Conservation (phyloP, 148 eudicot species). For the Chenopodium quinoa region DNA sequence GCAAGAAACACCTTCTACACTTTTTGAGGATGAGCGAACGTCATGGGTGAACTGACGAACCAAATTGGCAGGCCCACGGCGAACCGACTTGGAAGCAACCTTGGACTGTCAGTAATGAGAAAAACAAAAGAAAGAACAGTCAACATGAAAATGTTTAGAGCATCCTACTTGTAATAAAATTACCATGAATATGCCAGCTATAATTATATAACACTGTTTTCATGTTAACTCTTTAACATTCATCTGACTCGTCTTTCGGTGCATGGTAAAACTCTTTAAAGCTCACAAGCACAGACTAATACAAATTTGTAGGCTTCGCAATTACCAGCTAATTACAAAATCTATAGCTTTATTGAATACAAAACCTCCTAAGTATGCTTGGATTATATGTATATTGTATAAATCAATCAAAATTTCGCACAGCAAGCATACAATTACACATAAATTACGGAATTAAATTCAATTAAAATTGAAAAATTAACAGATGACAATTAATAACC, state of each 20-base stretch:
- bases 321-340: neutral
- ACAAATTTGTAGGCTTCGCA: neutral
- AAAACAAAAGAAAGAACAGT: too few relatives aligned
- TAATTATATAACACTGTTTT: too few relatives aligned
- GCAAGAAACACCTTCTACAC: conserved; percentile 43
- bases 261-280: neutral
- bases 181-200: neutral
- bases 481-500: too few relatives aligned
- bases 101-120: conserved; percentile 3
- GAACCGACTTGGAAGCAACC: conserved; percentile 8
- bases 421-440: neutral
- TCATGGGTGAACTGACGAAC: conserved; percentile 51
- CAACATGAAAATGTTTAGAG: too few relatives aligned
- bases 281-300: neutral
- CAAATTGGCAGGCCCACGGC: conserved; percentile 25
- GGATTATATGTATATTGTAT: neutral
- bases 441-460: neutral
- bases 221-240: too few relatives aligned
- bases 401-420: neutral
- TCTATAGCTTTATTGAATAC: neutral
- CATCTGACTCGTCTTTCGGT: neutral
- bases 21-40: conserved; percentile 30
- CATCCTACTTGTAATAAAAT: neutral
- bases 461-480: too few relatives aligned
- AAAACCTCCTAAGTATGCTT: neutral